phyloP scores from a whole-genome alignment of 331 rosid species.

The Saraca asoca region DNA sequence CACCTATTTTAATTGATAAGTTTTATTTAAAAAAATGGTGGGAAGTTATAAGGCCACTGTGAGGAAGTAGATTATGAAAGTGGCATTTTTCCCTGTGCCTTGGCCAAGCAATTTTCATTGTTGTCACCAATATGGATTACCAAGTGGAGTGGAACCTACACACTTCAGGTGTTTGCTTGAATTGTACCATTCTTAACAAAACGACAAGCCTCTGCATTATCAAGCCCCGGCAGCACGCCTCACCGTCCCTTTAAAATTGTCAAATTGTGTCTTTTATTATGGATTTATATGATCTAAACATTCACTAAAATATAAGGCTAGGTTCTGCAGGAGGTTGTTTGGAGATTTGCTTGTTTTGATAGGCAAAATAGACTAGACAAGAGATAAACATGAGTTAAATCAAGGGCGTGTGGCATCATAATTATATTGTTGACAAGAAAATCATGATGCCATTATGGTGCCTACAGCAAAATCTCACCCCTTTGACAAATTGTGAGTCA shows the following conservation, averaged over 20 bases:
- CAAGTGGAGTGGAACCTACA: slow-evolving; percentile 34
- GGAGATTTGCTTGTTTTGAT: slow-evolving; percentile 28
- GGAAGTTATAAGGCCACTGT: too few species aligned
- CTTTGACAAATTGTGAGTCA: slow-evolving; percentile 39
- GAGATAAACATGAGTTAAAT: slow-evolving; percentile 33
- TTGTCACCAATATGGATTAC: slow-evolving; percentile 42
- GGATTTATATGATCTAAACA: slow-evolving; percentile 21
- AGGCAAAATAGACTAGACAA: slow-evolving; percentile 28
- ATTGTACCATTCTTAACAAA: slow-evolving; percentile 25
- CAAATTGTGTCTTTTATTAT: slow-evolving; percentile 29
- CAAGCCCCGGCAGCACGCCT: slow-evolving; percentile 29
- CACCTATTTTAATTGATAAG: too few species aligned
- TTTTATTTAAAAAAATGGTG: too few species aligned
- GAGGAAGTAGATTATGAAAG: too few species aligned
- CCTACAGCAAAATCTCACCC: slow-evolving; percentile 19
- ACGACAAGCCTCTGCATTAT: slow-evolving; percentile 32
- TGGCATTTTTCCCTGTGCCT: too few species aligned
- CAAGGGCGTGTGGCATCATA: slow-evolving; percentile 32
- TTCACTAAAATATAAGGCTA: slow-evolving; percentile 14
- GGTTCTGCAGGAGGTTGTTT: slow-evolving; percentile 29
- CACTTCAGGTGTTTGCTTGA: slow-evolving; percentile 47
- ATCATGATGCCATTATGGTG: slow-evolving; percentile 28
- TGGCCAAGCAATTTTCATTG: slow-evolving; percentile 37
- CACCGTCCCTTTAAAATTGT: slow-evolving; percentile 11
- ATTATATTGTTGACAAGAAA: slow-evolving; percentile 36